Base-by-base conservation (phyloP, 116 monocot species). In the Zostera marina region DNA sequence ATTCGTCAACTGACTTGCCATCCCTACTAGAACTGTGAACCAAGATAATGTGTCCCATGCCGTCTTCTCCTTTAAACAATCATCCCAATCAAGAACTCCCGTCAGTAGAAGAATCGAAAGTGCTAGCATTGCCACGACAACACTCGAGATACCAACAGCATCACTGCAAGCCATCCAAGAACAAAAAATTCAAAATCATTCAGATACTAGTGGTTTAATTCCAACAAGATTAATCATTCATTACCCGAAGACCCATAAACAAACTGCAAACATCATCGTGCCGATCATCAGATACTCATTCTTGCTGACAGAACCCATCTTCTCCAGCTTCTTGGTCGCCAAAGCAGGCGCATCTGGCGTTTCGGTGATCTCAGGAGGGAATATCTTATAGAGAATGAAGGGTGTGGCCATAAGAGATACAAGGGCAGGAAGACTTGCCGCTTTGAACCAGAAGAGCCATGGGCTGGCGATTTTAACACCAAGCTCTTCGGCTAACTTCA, bases 31-130 rank as follows among this genome's bases (percentile, higher is more conserved):
- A 64, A 98, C 78, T 39, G 98, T 81, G 78, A 98, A 98, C 98
- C 98, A 98, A 59, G 77, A 72, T 44, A 98, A 74, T 6, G 90
- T 90, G 61, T 98, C 98, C 98, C 98, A 98, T 56, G 90, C 98
- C 45, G 83, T 85, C 63, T 90, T 90, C 67, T 98, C 98, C 57
- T 41, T 76, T 66, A 98, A 69, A 63, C 98, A 98, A 67, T 98
- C 90, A 54, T 98, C 85, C 90, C 98, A 98, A 41, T 82, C 72
- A 43, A 98, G 69, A 42, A 98, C 98, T 48, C 98, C 98, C 12
- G 85, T 53, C n/a, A 86, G 74, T 13, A 98, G 76, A 45, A 98
- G 90, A 54, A 98, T 79, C 11, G 85, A 98, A 17, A 98, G 65
- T 0, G 82, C 96, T 56, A 90, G 74, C 96, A 98, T 90, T 53